Evolutionary conservation across 1,284 basidiomycete genomes (phyloP), one percentile per base, ranked within the genome.

Genomic region (Abortiporus biennis): DNA sequence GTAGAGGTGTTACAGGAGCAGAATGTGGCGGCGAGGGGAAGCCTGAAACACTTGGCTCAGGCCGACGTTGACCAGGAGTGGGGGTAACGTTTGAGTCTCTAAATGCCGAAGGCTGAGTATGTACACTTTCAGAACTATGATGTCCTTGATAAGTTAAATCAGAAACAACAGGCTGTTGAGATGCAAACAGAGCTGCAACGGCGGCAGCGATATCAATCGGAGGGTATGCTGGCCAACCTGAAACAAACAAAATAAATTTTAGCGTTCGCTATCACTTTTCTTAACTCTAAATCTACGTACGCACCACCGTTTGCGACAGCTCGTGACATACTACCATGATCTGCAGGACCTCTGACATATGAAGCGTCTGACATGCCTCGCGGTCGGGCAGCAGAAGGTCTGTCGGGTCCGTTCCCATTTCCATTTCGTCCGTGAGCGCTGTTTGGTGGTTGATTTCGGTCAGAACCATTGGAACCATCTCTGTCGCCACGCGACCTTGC

Each of bases 311-410:
- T 29, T 9, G 27, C n/a, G 27, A 29, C 8, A 8, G 9, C 27
- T 29, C 27, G 8, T 29, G 9, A 9, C 27, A 29, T n/a, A 29
- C 27, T n/a, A 29, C 9, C 27, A 29, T 8, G 24, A 4, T 52
- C 55, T 5, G 51, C 42, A 6, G 49, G 46, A 2, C 55, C 52
- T 12, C 54, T 57, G 53, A 63, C 54, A 32, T 56, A 62, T 32
- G 56, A 59, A 19, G 65, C 60, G 40, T 78, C 74, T 11, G 73
- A 73, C 57, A 73, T 59, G 3, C 74, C 75, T 36, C 69, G 68
- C 12, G 69, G 61, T 12, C 73, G 68, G 31, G 76, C 72, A 5
- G 68, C 61, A 16, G 52, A 43, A 9, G 54, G 29, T 58, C 56
- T 27, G 48, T 38, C 20, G 45, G 42, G 11, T 17, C 53, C 45